Evolutionary conservation across 306 rosid genomes (phyloP).

Genomic region (Prunus dulcis): DNA sequence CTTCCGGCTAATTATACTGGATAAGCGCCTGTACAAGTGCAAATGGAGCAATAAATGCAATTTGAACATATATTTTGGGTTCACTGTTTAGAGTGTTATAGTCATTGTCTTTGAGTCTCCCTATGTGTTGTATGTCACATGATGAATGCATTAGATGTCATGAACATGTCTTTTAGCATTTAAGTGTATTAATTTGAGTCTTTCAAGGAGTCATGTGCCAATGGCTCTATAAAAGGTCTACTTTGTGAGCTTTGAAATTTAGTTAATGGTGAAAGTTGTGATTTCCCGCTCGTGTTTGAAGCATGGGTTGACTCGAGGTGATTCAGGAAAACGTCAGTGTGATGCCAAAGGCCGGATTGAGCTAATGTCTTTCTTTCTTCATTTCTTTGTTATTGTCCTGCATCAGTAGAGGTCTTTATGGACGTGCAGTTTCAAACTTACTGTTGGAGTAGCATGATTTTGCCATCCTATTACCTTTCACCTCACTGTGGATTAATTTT

Average conservation of each 20-base stretch:
- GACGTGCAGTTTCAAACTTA: neutral
- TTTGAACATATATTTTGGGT: neutral
- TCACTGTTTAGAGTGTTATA: neutral
- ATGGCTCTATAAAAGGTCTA: neutral
- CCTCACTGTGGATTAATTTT: neutral
- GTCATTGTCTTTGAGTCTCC: too few species aligned
- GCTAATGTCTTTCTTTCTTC: neutral
- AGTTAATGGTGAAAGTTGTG: neutral
- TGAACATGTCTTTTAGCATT: neutral
- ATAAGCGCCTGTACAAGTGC: neutral
- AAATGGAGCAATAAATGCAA: neutral
- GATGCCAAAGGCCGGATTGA: too few species aligned
- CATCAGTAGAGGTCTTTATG: neutral
- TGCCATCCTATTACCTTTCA: neutral
- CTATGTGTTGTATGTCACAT: neutral
- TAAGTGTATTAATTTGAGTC: neutral
- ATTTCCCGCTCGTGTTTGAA: neutral
- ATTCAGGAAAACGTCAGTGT: too few species aligned
- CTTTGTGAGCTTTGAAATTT: neutral
- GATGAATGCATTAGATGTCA: neutral
- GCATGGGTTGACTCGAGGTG: neutral
- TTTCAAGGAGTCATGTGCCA: neutral
- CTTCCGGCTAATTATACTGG: neutral
- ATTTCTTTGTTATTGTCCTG: neutral
- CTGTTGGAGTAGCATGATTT: neutral